Conservation (phyloP, 1,139 yeast genomes). For the Lodderomyces oxycetoniae region DNA sequence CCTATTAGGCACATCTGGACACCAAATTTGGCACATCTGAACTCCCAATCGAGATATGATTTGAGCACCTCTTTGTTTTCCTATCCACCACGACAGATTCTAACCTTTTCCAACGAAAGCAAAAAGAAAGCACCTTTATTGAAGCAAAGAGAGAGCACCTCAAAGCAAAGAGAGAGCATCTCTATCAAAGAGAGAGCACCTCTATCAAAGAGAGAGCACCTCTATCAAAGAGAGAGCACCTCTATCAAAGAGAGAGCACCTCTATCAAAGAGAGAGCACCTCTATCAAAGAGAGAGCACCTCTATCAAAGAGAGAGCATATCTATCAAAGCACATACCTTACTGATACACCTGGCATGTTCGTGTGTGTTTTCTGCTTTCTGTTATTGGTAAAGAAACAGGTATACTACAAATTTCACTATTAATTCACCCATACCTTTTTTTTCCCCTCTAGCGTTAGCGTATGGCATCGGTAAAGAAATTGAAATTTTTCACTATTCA, state of each 20-base stretch:
- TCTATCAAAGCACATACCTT: slow-evolving; percentile 60
- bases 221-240: too few species aligned
- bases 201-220: background rate
- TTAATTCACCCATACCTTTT: too few species aligned
- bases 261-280: too few species aligned
- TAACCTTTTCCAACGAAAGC: background rate
- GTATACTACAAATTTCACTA: background rate
- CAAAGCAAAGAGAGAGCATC: background rate
- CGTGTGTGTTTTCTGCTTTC: slow-evolving; percentile 11
- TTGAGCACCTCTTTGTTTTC: too few species aligned
- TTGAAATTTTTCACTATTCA: background rate
- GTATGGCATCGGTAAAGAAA: too few species aligned
- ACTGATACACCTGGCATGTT: slow-evolving; percentile 98
- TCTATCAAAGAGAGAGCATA: slow-evolving; percentile 8
- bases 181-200: too few species aligned
- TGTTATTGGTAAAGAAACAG: slow-evolving; percentile 13
- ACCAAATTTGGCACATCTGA: too few species aligned
- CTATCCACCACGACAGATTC: slow-evolving; percentile 31
- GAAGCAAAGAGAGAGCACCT: too few species aligned
- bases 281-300: background rate
- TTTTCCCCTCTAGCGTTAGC: too few species aligned
- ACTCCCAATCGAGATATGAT: too few species aligned
- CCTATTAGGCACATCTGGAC: too few species aligned
- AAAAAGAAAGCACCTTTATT: background rate
- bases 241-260: background rate